Evolutionary conservation across 305 asterid species (phyloP), one percentile per base, ranked within the genome.

Genomic region (Plantago lanceolata): DNA sequence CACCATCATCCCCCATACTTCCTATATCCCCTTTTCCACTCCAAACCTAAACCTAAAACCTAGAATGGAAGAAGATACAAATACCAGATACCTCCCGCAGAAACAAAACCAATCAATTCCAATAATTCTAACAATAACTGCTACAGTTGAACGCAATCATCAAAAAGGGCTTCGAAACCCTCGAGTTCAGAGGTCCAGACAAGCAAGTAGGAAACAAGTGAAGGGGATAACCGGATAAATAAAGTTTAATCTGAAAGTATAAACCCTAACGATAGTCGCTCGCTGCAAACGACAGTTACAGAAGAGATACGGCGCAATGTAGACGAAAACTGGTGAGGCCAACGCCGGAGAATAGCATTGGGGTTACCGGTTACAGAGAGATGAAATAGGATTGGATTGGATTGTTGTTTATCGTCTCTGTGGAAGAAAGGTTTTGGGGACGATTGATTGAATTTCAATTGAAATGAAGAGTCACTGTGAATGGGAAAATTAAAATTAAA

Each of bases 1-100:
- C 91, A 57, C 80, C 96, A 77, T 74, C 80, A 66, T 89, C 97
- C 67, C 97, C 98, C 98, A 92, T 92, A 75, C 43, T 51, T 58
- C n/a, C 56, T 57, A 31, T 21, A 61, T 59, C 65, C 47, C 47
- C 12, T 40, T 58, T 28, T 56, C 48, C 64, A 65, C 58, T 37
- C 57, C 59, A 20, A 63, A 64, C 8, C 68, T 40, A 69, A 61
- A 40, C 45, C 55, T 50, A 29, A 57, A 19, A 52, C 63, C 67
- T 21, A 70, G 48, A 56, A 58, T 67, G 2, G 47, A 56, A 56
- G 31, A 58, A n/a, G n/a, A n/a, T n/a, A n/a, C n/a, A n/a, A n/a
- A n/a, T n/a, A n/a, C n/a, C n/a, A n/a, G n/a, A n/a, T n/a, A n/a
- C n/a, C n/a, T n/a, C n/a, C n/a, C n/a, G n/a, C n/a, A n/a, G n/a